Percentiles rank a stretch among this genome's conserved stretches.
These are phyloP conservation scores for Wickerhamomyces mucosus DNA, from an alignment of 805 yeast species.

Conservation along the genomic window DNA sequence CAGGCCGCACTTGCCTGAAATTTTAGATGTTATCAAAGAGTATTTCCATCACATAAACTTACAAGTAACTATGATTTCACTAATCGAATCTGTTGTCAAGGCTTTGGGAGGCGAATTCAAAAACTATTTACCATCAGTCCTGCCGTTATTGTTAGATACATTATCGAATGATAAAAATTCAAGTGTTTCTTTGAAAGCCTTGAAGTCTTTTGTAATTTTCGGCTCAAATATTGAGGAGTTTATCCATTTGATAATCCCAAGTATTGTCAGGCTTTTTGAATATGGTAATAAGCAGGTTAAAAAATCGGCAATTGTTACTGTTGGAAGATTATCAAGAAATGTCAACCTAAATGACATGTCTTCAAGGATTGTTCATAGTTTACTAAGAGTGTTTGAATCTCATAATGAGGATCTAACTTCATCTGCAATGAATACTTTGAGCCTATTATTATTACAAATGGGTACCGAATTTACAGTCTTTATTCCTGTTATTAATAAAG, in stretches of 20 bases:
- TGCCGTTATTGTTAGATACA: conserved; percentile 67
- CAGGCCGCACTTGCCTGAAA: conserved; percentile 67
- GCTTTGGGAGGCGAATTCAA: conserved; percentile 92
- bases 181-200: conserved; percentile 60
- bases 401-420: conserved; percentile 49
- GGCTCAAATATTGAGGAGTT: conserved; percentile 86
- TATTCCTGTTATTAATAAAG: conserved; percentile 70
- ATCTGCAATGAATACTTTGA: conserved; percentile 69
- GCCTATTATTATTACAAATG: conserved; percentile 69
- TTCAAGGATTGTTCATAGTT: conserved; percentile 80
- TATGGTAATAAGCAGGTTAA: conserved; percentile 49
- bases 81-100: conserved; percentile 75
- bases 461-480: conserved; percentile 80
- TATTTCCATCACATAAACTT: conserved; percentile 55
- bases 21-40: conserved; percentile 67
- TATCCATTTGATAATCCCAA: conserved; percentile 80
- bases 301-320: conserved; percentile 67
- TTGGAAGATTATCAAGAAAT: conserved; percentile 70
- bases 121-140: conserved; percentile 64
- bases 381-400: conserved; percentile 54
- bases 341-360: conserved; percentile 80
- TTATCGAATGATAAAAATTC: conserved; percentile 60
- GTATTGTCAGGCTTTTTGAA: conserved; percentile 74
- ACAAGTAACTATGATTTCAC: conserved; percentile 69
- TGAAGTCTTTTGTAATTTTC: conserved; percentile 76